Percentiles rank a stretch among this genome's conserved stretches.
Evolutionary conservation across 1,139 yeast species (phyloP).

Genomic region (Schizosaccharomyces versatilis): DNA sequence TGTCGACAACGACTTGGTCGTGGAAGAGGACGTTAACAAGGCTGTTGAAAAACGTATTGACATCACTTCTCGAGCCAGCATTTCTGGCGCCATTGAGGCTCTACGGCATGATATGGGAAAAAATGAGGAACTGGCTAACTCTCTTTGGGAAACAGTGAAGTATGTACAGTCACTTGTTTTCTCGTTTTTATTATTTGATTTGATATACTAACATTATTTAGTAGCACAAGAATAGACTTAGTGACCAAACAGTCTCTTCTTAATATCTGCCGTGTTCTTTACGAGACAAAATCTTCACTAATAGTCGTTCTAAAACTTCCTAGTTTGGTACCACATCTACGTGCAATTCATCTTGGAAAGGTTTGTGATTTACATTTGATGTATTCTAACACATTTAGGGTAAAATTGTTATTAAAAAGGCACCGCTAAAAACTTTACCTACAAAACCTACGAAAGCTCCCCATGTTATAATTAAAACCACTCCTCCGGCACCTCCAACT

Average conservation of each 20-base stretch:
- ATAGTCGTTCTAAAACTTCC: slow-evolving; percentile 46
- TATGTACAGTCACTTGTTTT: neutral
- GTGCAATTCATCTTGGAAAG: slow-evolving; percentile 21
- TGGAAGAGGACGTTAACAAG: slow-evolving; percentile 22
- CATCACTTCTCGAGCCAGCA: slow-evolving; percentile 24
- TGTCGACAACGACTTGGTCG: slow-evolving; percentile 20
- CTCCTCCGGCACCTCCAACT: neutral
- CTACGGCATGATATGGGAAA: slow-evolving; percentile 41
- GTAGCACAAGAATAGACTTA: slow-evolving; percentile 31
- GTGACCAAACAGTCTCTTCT: slow-evolving; percentile 42
- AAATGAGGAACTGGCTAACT: slow-evolving; percentile 38
- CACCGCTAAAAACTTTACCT: neutral
- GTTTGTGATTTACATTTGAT: slow-evolving; percentile 12
- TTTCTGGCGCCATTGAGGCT: slow-evolving; percentile 43
- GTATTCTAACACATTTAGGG: neutral
- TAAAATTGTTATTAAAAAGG: neutral
- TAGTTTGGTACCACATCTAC: slow-evolving; percentile 27
- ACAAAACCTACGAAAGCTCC: neutral
- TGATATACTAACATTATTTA: slow-evolving; percentile 4
- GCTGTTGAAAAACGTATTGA: slow-evolving; percentile 24
- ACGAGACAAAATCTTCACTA: slow-evolving; percentile 38
- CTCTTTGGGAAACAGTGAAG: slow-evolving; percentile 53
- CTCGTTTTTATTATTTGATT: neutral
- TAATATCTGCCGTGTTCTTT: slow-evolving; percentile 43
- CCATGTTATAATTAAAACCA: neutral